These are phyloP conservation scores for Yamadazyma sp. DNA, from an alignment of 805 yeast species.

Conservation along the genomic window DNA sequence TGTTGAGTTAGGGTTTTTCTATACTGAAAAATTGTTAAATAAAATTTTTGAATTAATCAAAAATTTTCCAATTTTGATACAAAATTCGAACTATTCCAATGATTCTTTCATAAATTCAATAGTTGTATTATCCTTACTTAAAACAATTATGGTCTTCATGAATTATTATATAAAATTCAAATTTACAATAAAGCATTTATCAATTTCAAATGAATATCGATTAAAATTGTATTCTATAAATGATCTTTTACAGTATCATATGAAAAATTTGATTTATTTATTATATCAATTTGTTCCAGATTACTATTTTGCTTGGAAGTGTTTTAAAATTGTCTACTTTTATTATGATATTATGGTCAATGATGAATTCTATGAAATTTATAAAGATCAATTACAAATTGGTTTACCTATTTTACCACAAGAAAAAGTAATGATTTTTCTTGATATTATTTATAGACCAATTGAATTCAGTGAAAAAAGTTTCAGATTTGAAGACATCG, in stretches of 20 bases:
- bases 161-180: constrained; percentile 1
- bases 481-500: not conserved
- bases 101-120: constrained; percentile 1
- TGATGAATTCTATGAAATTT: not conserved
- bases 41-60: not conserved
- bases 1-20: constrained; percentile 29
- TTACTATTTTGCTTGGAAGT: constrained; percentile 4
- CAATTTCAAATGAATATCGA: not conserved
- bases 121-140: not conserved
- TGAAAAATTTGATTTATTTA: not conserved
- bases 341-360: not conserved
- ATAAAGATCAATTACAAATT: not conserved
- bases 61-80: not conserved
- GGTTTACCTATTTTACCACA: not conserved
- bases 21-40: constrained; percentile 24
- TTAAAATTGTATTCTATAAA: not conserved
- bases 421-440: not conserved
- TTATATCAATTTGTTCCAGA: not conserved
- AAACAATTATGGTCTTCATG: not conserved
- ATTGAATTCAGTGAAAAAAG: not conserved
- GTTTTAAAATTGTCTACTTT: not conserved
- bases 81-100: not conserved
- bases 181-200: not conserved
- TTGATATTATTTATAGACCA: not conserved
- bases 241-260: not conserved